These are phyloP conservation scores for Coniferiporia weirii DNA, from an alignment of 1,284 basidiomycete genomes.

Conservation along the genomic window DNA sequence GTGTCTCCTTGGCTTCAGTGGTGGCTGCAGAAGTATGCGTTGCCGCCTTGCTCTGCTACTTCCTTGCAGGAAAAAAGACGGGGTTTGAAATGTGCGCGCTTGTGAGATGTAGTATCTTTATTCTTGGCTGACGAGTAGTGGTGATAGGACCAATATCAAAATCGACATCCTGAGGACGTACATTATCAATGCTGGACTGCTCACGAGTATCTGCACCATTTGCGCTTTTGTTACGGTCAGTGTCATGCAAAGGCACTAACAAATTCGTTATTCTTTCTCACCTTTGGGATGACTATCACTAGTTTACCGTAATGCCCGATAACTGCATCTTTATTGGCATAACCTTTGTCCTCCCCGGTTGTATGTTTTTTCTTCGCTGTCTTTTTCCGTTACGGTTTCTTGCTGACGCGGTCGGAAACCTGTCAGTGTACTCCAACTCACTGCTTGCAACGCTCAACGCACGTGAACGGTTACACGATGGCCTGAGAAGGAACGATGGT, in stretches of 20 bases:
- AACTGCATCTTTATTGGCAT: slow-evolving; percentile 25
- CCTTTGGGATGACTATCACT: not conserved
- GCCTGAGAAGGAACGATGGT: not conserved
- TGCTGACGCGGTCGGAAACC: not conserved
- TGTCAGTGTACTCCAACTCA: slow-evolving; percentile 11
- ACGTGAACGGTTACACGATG: not conserved
- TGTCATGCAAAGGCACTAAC: not conserved
- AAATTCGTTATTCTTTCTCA: not conserved
- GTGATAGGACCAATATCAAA: slow-evolving; percentile 9
- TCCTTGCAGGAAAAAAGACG: slow-evolving; percentile 2
- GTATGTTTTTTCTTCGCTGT: slow-evolving; percentile 11
- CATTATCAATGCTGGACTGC: slow-evolving; percentile 15
- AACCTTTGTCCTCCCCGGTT: slow-evolving; percentile 23
- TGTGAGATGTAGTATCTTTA: not conserved
- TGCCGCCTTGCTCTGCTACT: slow-evolving; percentile 6
- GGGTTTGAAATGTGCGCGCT: slow-evolving; percentile 8
- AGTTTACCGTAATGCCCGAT: slow-evolving; percentile 23
- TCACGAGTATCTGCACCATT: slow-evolving; percentile 13
- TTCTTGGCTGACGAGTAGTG: not conserved
- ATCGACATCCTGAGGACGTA: slow-evolving; percentile 12
- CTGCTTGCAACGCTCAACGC: slow-evolving; percentile 11
- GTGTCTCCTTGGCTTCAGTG: slow-evolving; percentile 1
- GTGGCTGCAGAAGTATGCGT: slow-evolving; percentile 9
- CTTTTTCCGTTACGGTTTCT: not conserved
- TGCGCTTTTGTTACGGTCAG: slow-evolving; percentile 2